These are phyloP conservation scores for Xylariomycetidae sp. DNA, from an alignment of 2,329 filamentous ascomycete genomes.

Conservation along the genomic window DNA sequence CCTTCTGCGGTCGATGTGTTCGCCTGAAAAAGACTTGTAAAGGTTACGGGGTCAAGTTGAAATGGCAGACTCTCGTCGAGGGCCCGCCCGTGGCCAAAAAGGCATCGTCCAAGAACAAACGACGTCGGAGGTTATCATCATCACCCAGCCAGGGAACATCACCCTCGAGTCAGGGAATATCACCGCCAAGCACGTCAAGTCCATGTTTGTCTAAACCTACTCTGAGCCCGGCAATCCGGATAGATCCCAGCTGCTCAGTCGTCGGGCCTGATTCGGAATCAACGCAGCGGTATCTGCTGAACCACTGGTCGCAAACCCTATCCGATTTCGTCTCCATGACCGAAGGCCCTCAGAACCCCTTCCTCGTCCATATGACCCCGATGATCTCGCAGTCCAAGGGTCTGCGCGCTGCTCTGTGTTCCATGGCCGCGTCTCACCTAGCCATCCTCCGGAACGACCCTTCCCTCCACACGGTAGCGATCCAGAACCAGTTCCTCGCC, in stretches of 20 bases:
- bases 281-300: slow-evolving; percentile 20
- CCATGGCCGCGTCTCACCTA: slow-evolving; percentile 27
- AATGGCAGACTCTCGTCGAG: slow-evolving; percentile 22
- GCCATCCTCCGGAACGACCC: slow-evolving; percentile 19
- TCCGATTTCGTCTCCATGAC: slow-evolving; percentile 24
- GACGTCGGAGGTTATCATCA: too few relatives aligned
- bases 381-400: slow-evolving; percentile 23
- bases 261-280: too few relatives aligned
- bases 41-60: slow-evolving; percentile 25
- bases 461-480: slow-evolving; percentile 16
- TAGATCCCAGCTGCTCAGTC: too few relatives aligned
- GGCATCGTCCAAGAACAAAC: too few relatives aligned
- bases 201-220: too few relatives aligned
- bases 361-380: slow-evolving; percentile 26
- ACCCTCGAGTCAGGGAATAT: too few relatives aligned
- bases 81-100: too few relatives aligned
- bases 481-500: slow-evolving; percentile 17
- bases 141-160: too few relatives aligned
- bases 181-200: too few relatives aligned
- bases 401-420: slow-evolving; percentile 24
- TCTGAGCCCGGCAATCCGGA: too few relatives aligned
- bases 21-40: slow-evolving; percentile 26
- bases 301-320: slow-evolving; percentile 25
- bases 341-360: slow-evolving; percentile 20
- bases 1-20: slow-evolving; percentile 24